Evolutionary conservation across 495 filamentous ascomycete species (phyloP), one percentile per base, ranked within the genome.

Genomic region (Lophium mytilinum): DNA sequence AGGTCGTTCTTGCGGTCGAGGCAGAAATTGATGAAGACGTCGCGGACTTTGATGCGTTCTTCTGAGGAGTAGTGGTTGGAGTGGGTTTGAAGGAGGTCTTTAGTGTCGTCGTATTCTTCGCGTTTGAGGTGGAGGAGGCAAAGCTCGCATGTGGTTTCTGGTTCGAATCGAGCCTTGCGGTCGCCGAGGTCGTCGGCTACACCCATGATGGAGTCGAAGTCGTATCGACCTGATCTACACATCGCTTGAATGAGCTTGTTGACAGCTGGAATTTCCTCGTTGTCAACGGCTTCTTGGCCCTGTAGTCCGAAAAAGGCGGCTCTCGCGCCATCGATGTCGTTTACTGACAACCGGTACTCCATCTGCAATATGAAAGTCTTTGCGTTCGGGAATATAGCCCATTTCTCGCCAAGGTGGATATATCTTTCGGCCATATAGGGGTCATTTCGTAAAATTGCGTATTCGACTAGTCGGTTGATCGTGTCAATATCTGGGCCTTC

Each of bases 201-300:
- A n/a, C 79, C 76, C 30, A 84, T 83, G 39, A 96, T 82, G 15
- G 78, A 76, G 10, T 88, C 77, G 61, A 86, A 79, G 37, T 85
- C 70, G 10, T 76, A 75, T 14, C 76, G 70, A 2, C 45, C 33
- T 74, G 78, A 17, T 75, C 70, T 1, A 68, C 86, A 91, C 52
- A 95, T 77, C 41, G 85, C 81, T 37, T 81, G 81, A 42, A 98
- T 80, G 40, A 95, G 83, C 54, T 80, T 80, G 71, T 93, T 93
- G 65, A 89, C 73, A 35, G 85, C 72, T 2, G 78, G 73, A 3
- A 87, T 62, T 61, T 88, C 81, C 52, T 81, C 75, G 10, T 82
- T 71, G 3, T 78, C 69, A 8, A 75, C 59, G 4, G 76, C 56
- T 15, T 79, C 78, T 30, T 80, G 71, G 33, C 75, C 73, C 50